A percentile compares a stretch with the other conserved stretches of the same genome.
Evolutionary conservation across 306 rosid species (phyloP).

Genomic region (Arachis stenosperma): DNA sequence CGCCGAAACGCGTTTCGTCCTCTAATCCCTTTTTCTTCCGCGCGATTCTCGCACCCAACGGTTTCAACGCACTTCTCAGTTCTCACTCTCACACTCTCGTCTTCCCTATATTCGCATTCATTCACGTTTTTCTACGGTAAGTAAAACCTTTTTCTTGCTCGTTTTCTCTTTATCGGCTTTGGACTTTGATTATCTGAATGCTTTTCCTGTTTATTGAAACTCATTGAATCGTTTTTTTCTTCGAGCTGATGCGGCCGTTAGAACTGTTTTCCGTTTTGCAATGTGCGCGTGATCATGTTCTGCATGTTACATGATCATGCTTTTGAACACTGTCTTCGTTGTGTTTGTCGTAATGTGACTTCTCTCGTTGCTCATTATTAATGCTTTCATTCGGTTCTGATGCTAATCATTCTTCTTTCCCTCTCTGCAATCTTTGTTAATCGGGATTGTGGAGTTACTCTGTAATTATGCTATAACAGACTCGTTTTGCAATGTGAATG

Average conservation of each 20-base stretch:
- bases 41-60: background rate
- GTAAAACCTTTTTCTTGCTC: background rate
- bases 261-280: background rate
- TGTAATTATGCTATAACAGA: background rate
- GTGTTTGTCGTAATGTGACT: conserved; percentile 57
- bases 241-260: background rate
- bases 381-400: conserved; percentile 17
- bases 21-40: background rate
- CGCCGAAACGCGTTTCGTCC: background rate
- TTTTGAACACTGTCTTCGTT: conserved; percentile 28
- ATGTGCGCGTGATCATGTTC: conserved; percentile 39
- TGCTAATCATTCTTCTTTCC: background rate
- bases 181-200: background rate
- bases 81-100: background rate
- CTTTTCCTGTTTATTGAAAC: background rate
- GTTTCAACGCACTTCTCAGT: conserved; percentile 22
- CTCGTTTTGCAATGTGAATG: background rate
- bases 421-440: background rate
- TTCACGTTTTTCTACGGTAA: background rate
- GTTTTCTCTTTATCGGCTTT: background rate
- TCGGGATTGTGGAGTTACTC: background rate
- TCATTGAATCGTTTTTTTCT: conserved; percentile 18
- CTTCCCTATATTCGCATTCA: conserved; percentile 7
- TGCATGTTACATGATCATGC: conserved; percentile 55
- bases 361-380: conserved; percentile 27